Evolutionary conservation across 805 yeast genomes (phyloP).

Genomic region (Spathaspora girioi): DNA sequence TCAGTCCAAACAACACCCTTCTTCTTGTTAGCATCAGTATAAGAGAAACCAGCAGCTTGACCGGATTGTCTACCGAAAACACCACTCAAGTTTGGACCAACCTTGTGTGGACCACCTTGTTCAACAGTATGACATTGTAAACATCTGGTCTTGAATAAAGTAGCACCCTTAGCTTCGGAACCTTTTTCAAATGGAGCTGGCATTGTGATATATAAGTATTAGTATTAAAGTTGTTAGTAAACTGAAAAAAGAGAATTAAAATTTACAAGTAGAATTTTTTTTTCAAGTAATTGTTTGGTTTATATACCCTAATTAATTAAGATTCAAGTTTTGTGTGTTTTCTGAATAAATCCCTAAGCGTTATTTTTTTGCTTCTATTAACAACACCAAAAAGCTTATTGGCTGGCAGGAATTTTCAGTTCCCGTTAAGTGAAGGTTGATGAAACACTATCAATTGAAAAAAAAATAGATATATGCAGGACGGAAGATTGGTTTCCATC

Average conservation of each 20-base stretch:
- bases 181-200: constrained; percentile 46
- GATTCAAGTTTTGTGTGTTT: not conserved
- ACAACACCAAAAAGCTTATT: not conserved
- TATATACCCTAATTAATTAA: not conserved
- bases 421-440: not conserved
- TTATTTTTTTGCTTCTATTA: not conserved
- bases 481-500: too few relatives aligned
- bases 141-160: constrained; percentile 97
- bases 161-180: constrained; percentile 81
- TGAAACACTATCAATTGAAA: not conserved
- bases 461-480: not conserved
- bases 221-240: not conserved
- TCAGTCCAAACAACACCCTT: constrained; percentile 87
- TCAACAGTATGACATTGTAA: constrained; percentile 98
- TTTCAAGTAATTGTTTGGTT: not conserved
- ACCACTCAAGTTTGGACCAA: constrained; percentile 98
- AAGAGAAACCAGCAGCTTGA: constrained; percentile 86
- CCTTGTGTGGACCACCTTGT: constrained; percentile 95
- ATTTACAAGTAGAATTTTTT: not conserved
- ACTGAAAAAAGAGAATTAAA: not conserved
- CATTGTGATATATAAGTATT: constrained; percentile 18
- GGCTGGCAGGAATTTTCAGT: not conserved
- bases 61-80: constrained; percentile 91
- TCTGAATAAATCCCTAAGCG: not conserved
- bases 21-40: constrained; percentile 97